A percentile compares a stretch with the other conserved stretches of the same genome.
These are phyloP conservation scores for Mycocentrospora acerina DNA, from an alignment of 2,329 filamentous ascomycete species.

Conservation along the genomic window DNA sequence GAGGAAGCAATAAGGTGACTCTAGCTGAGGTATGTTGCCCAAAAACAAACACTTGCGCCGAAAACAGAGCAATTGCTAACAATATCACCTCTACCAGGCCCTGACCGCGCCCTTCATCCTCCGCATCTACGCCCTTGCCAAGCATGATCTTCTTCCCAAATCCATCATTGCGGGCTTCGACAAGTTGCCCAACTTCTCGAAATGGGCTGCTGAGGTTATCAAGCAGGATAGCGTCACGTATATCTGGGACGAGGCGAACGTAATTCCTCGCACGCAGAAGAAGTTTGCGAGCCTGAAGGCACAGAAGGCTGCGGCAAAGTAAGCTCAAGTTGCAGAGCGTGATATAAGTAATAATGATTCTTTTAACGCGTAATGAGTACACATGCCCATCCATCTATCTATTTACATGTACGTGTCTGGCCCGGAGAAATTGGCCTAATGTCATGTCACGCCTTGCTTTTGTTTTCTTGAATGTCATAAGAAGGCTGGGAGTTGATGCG, in stretches of 20 bases:
- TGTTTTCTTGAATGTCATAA: constrained; percentile 14
- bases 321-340: neutral
- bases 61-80: constrained; percentile 3
- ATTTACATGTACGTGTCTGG: constrained; percentile 2
- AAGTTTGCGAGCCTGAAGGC: constrained; percentile 31
- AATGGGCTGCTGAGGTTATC: constrained; percentile 64
- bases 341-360: too few relatives aligned
- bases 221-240: constrained; percentile 65
- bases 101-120: constrained; percentile 68
- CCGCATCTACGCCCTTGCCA: constrained; percentile 57
- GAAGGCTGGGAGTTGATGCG: neutral
- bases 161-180: constrained; percentile 52
- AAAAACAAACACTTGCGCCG: too few relatives aligned
- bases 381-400: neutral
- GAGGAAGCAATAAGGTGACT: constrained; percentile 57
- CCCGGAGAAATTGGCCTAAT: neutral
- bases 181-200: constrained; percentile 65
- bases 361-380: too few relatives aligned
- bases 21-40: constrained; percentile 65
- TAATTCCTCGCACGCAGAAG: constrained; percentile 20
- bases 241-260: constrained; percentile 34
- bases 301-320: constrained; percentile 21
- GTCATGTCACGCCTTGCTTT: constrained; percentile 3
- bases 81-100: constrained; percentile 52
- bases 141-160: constrained; percentile 57